These are phyloP conservation scores for Dendrobium catenatum DNA, from an alignment of 106 monocot species.

Conservation along the genomic window DNA sequence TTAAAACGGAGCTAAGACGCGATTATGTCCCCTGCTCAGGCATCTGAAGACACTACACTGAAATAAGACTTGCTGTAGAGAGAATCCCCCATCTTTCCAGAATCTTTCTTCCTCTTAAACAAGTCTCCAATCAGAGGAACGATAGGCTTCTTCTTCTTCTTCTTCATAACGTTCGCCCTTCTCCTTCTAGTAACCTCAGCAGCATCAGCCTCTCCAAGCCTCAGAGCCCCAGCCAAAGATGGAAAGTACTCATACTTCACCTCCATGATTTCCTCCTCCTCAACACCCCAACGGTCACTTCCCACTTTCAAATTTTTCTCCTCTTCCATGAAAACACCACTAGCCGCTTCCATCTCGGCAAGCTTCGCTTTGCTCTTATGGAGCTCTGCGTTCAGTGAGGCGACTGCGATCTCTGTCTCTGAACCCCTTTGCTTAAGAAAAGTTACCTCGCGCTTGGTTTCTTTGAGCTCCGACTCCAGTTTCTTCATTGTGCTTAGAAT, in stretches of 20 bases:
- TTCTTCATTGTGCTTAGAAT: slow-evolving; percentile 34
- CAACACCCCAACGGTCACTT: slow-evolving; percentile 19
- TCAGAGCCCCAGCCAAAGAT: slow-evolving; percentile 42
- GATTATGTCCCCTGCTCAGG: no score
- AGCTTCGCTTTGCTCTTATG: slow-evolving; percentile 33
- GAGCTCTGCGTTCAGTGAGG: slow-evolving; percentile 61
- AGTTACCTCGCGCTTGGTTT: slow-evolving; percentile 57
- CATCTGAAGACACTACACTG: not conserved
- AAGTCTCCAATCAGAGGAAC: slow-evolving; percentile 74
- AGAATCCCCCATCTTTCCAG: slow-evolving; percentile 12
- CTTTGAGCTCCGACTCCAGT: slow-evolving; percentile 53
- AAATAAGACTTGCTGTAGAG: slow-evolving; percentile 14
- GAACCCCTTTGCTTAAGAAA: slow-evolving; percentile 52
- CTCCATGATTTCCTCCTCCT: slow-evolving; percentile 4
- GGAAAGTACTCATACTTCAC: slow-evolving; percentile 35
- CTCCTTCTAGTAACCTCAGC: slow-evolving; percentile 21
- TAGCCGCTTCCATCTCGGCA: slow-evolving; percentile 32
- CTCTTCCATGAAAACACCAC: not conserved
- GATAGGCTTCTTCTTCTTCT: slow-evolving; percentile 79
- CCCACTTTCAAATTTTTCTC: not conserved
- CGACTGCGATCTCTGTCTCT: slow-evolving; percentile 59
- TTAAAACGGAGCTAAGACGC: no score
- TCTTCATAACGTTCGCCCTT: slow-evolving; percentile 22
- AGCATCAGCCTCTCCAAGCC: slow-evolving; percentile 25
- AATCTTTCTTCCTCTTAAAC: slow-evolving; percentile 45